Conservation (phyloP, 2,329 filamentous ascomycete species). For the Nothopassalora personata region DNA sequence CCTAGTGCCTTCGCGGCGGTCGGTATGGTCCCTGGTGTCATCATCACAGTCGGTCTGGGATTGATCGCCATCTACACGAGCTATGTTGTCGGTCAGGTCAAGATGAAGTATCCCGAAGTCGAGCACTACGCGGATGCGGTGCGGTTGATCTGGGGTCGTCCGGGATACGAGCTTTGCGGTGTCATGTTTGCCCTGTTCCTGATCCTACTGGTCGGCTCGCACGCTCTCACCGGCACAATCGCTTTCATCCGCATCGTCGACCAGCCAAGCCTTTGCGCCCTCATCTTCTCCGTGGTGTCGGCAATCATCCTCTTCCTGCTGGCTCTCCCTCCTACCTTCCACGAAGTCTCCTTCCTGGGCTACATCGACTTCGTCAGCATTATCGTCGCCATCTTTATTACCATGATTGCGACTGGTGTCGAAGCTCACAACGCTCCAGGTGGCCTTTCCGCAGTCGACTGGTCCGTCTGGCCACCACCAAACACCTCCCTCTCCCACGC, state of each 20-base stretch:
- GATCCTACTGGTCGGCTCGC: conserved; percentile 41
- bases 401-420: conserved; percentile 34
- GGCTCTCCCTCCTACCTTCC: conserved; percentile 34
- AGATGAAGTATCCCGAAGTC: conserved; percentile 44
- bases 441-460: conserved; percentile 30
- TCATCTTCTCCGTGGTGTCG: conserved; percentile 41
- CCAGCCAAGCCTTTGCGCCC: conserved; percentile 34
- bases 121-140: conserved; percentile 44
- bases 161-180: conserved; percentile 40
- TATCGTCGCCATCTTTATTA: conserved; percentile 32
- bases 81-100: conserved; percentile 58
- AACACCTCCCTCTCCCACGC: conserved; percentile 46
- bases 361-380: conserved; percentile 36
- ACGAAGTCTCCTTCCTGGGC: conserved; percentile 33
- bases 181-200: conserved; percentile 42
- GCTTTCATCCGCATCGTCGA: conserved; percentile 41
- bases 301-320: conserved; percentile 36
- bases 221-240: conserved; percentile 43
- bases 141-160: conserved; percentile 37
- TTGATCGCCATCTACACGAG: conserved; percentile 57
- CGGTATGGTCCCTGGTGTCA: conserved; percentile 52
- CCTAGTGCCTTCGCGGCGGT: conserved; percentile 51
- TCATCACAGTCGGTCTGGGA: conserved; percentile 52
- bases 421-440: conserved; percentile 25
- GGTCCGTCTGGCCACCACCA: conserved; percentile 33